These are phyloP conservation scores for Megacollybia platyphylla DNA, from an alignment of 1,284 basidiomycete species.

Conservation along the genomic window DNA sequence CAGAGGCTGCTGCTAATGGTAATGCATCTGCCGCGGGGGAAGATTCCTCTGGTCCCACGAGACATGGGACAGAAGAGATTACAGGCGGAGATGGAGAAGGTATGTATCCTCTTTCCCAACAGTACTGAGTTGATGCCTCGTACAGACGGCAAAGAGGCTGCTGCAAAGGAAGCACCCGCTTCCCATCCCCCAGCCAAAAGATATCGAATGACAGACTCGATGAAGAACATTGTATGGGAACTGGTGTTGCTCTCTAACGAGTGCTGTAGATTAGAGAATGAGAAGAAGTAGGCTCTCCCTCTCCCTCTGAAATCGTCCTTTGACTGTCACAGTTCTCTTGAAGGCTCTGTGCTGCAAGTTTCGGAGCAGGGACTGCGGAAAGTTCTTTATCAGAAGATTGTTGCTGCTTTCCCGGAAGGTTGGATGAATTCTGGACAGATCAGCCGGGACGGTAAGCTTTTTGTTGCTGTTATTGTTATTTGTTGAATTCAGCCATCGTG, in stretches of 20 bases:
- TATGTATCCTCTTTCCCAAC: background rate
- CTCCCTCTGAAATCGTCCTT: constrained; percentile 3
- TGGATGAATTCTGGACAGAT: constrained; percentile 58
- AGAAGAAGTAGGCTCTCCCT: constrained; percentile 57
- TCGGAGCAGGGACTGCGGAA: constrained; percentile 72
- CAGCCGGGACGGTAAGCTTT: constrained; percentile 34
- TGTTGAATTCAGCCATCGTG: background rate
- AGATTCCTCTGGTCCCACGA: constrained; percentile 23
- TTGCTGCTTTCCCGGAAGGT: constrained; percentile 61
- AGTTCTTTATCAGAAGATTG: constrained; percentile 71
- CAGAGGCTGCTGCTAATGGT: constrained; percentile 18
- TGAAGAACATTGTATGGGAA: constrained; percentile 70
- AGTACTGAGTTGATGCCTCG: background rate
- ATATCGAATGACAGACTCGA: constrained; percentile 61
- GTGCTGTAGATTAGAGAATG: constrained; percentile 67
- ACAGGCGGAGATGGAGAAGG: constrained; percentile 15
- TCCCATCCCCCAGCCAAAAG: constrained; percentile 55
- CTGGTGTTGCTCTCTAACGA: constrained; percentile 71
- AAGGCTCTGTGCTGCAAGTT: constrained; percentile 53
- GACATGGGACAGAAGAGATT: constrained; percentile 27
- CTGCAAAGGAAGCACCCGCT: constrained; percentile 7
- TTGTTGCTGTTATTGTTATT: background rate
- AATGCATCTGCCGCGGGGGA: constrained; percentile 9
- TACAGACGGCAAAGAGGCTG: background rate
- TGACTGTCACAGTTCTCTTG: constrained; percentile 33